Conservation (phyloP, 768 basidiomycete species). For the Amanita thiersii region DNA sequence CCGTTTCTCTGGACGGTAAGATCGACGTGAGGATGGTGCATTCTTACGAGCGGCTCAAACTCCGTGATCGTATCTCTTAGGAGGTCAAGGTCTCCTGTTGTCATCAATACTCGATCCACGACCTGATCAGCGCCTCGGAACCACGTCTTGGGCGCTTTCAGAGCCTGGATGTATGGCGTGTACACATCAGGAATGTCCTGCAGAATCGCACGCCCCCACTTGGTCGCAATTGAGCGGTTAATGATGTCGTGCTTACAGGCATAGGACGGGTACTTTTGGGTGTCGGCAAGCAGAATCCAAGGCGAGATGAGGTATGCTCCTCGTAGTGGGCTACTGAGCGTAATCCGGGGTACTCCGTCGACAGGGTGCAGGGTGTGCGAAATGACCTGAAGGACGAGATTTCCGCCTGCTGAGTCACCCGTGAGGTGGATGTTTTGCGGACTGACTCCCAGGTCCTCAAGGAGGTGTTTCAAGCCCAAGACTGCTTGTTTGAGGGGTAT, state of each 20-base stretch:
- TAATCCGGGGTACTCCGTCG: conserved; percentile 16
- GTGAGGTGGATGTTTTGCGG: conserved; percentile 24
- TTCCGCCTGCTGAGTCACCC: conserved; percentile 33
- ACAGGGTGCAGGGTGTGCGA: conserved; percentile 29
- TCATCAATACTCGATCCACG: conserved; percentile 23
- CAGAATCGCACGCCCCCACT: conserved; percentile 13
- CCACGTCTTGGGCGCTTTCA: conserved; percentile 22
- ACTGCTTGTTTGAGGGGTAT: conserved; percentile 23
- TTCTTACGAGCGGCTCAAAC: conserved; percentile 15
- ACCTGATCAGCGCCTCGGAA: conserved; percentile 19
- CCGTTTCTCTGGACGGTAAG: conserved; percentile 23
- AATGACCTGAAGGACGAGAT: conserved; percentile 26
- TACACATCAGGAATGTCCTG: conserved; percentile 18
- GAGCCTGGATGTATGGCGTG: conserved; percentile 22
- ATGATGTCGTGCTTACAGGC: conserved; percentile 17
- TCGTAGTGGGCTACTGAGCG: conserved; percentile 17
- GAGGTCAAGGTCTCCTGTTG: conserved; percentile 23
- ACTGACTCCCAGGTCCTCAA: conserved; percentile 16
- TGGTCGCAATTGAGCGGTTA: conserved; percentile 7
- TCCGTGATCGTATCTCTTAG: conserved; percentile 22
- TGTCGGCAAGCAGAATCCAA: conserved; percentile 23
- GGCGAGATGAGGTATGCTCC: conserved; percentile 31
- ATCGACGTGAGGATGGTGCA: conserved; percentile 13
- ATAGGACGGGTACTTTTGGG: conserved; percentile 11
- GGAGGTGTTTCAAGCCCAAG: conserved; percentile 23